Evolutionary conservation across 257 asterid genomes (phyloP), one percentile per base, ranked within the genome.

Genomic region (Scutellaria barbata): DNA sequence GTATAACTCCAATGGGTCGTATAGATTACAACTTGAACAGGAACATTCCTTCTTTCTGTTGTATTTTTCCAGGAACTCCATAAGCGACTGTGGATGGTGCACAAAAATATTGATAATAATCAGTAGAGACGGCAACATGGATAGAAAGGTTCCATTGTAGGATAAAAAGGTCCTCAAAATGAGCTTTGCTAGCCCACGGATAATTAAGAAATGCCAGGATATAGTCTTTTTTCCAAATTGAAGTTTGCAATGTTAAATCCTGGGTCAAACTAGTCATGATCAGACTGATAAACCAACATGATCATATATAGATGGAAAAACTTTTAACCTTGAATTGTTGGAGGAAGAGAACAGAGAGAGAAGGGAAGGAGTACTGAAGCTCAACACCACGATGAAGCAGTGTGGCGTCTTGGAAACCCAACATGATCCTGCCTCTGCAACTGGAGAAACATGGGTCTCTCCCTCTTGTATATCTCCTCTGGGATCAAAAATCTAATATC

Each of bases 41-140:
- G 92, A 20, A 96, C n/a, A 89, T 77, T 91, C 99, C 80, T 86
- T 91, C 80, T 89, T 93, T 83, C 81, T 91, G 68, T 80, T 72
- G 83, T 94, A 91, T 64, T 82, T 81, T 76, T 91, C 96, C 50
- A 94, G 93, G 79, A 94, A 94, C 77, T 87, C 96, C 97, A 91
- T 81, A 61, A 94, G 99, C 10, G 98, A 87, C 62, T 77, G 86
- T 17, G 96, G 99, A 72, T 88, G 81, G 66, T 86, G 93, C 69
- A 91, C 89, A 40, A 89, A 91, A 63, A 91, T 88, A 78, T 85
- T 94, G 76, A 89, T 84, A 83, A 91, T 30, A 94, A 85, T 94
- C 99, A 79, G 91, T 96, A 63, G 99, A 65, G 99, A 94, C 42
- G 98, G 98, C 90, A 91, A 76, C 96, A 94, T 91, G 75, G 99